Percentiles rank a stretch among this genome's conserved stretches.
Evolutionary conservation across 169 alveolate species (phyloP).

Genomic region (Plasmodium falciparum): DNA sequence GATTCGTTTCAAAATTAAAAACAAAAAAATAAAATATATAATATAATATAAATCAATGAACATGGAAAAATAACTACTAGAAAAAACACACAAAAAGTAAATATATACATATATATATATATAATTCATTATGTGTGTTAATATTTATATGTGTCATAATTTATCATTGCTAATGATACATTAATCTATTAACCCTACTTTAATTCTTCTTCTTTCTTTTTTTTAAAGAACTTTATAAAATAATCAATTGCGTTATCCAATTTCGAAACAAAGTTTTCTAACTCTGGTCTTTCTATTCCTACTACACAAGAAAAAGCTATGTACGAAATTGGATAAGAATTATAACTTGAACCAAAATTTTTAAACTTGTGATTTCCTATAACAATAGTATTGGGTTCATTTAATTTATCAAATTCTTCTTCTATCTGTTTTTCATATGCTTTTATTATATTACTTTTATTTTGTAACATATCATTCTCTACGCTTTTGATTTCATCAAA

Average conservation of each 20-base stretch:
- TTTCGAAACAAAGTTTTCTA: slow-evolving; percentile 27
- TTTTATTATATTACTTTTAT: neutral
- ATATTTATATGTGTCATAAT: neutral
- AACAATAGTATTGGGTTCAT: slow-evolving; percentile 12
- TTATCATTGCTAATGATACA: neutral
- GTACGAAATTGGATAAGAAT: slow-evolving; percentile 61
- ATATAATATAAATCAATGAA: too few relatives aligned
- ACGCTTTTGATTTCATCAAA: neutral
- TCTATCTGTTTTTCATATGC: neutral
- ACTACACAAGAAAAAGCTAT: slow-evolving; percentile 76
- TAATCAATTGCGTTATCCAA: slow-evolving; percentile 45
- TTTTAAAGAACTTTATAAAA: slow-evolving; percentile 27
- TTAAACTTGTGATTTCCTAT: slow-evolving; percentile 65
- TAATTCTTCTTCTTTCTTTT: neutral
- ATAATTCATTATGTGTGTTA: neutral
- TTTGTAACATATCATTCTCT: too few relatives aligned
- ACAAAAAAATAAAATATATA: too few relatives aligned
- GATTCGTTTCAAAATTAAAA: too few relatives aligned
- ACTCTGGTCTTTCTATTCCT: slow-evolving; percentile 52
- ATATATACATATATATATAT: too few relatives aligned
- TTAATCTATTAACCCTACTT: too few relatives aligned
- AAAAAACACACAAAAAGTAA: too few relatives aligned
- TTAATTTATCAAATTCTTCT: neutral
- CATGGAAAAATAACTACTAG: too few relatives aligned
- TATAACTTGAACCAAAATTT: slow-evolving; percentile 61